phyloP scores from a whole-genome alignment of 2,329 filamentous ascomycete genomes.

The Fusarium sp. region DNA sequence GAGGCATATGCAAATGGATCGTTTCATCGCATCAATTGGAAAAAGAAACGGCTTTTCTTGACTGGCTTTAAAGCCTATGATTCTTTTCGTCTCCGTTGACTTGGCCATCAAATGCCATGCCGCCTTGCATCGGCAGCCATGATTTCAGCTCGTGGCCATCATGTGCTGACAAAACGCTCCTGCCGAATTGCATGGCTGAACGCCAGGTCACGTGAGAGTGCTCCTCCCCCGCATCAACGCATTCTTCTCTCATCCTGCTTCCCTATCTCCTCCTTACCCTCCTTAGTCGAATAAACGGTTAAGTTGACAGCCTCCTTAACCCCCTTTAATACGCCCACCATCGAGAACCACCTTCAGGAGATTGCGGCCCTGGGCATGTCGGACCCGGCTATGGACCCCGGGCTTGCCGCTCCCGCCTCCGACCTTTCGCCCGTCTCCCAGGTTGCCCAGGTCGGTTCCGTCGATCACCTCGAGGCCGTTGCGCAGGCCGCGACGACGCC shows the following conservation, averaged over 20 bases:
- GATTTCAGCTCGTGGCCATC: not conserved
- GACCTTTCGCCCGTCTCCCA: conserved; percentile 45
- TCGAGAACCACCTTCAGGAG: conserved; percentile 47
- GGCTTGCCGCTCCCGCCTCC: conserved; percentile 49
- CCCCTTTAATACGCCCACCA: conserved; percentile 25
- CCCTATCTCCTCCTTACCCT: too few species aligned
- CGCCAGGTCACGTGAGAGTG: conserved; percentile 30
- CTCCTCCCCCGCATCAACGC: too few species aligned
- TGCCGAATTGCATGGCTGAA: conserved; percentile 7
- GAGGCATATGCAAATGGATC: conserved; percentile 7
- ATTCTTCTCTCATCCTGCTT: conserved; percentile 33
- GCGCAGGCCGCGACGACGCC: conserved; percentile 31
- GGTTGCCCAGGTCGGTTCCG: conserved; percentile 31
- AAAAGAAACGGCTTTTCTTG: not conserved
- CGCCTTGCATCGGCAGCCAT: not conserved
- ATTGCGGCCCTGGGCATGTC: conserved; percentile 50
- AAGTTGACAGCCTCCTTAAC: too few species aligned
- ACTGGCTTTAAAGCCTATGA: not conserved
- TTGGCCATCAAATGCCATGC: not conserved
- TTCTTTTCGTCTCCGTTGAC: not conserved
- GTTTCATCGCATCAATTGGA: not conserved
- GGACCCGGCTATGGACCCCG: conserved; percentile 43
- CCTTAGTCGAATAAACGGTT: too few species aligned
- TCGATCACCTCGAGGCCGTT: conserved; percentile 31
- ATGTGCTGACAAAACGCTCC: conserved; percentile 8